Evolutionary conservation across 1,284 basidiomycete genomes (phyloP), one percentile per base, ranked within the genome.

Genomic region (Calocybe gambosa): DNA sequence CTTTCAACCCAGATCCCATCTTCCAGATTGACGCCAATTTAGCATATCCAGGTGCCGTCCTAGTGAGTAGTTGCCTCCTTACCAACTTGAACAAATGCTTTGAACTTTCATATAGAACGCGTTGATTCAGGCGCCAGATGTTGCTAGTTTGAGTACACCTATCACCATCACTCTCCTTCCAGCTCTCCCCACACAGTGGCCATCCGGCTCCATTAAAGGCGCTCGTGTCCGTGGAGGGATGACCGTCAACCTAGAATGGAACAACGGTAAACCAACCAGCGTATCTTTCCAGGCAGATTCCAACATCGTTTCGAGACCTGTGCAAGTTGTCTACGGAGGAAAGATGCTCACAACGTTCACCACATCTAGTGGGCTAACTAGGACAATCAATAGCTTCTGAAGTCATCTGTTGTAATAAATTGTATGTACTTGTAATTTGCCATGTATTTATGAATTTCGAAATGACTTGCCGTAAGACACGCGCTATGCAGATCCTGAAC

Each of bases 1-100:
- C 77, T 2, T 64, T 59, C 45, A 70, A 74, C 26, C 50, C 64
- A 1, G 62, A 71, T 45, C 70, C 74, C 1, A 73, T 84, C 36
- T 85, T 88, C 71, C 85, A 88, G 58, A 87, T 87, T 28, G 85
- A 88, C 55, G 85, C 82, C 8, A 88, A 88, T 61, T 63, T 86
- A 23, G 85, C 77, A 15, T 83, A 75, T 56, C 75, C 84, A 4
- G 81, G 74, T 25, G 82, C 80, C 7, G 59, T 87, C 26, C 65
- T 87, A 62, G 85, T 85, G 35, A 31, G 58, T 47, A 12, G 15
- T 10, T 46, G 42, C 19, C 33, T 19, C 23, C 13, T 37, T 29
- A 18, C 7, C n/a, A 8, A 6, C 9, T 38, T 7, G 16, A 23
- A 25, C 12, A 26, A 39, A 23, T 35, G 20, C 29, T n/a, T 39